Base-by-base conservation (phyloP, 1,284 basidiomycete species). In the Schizopora paradoxa region DNA sequence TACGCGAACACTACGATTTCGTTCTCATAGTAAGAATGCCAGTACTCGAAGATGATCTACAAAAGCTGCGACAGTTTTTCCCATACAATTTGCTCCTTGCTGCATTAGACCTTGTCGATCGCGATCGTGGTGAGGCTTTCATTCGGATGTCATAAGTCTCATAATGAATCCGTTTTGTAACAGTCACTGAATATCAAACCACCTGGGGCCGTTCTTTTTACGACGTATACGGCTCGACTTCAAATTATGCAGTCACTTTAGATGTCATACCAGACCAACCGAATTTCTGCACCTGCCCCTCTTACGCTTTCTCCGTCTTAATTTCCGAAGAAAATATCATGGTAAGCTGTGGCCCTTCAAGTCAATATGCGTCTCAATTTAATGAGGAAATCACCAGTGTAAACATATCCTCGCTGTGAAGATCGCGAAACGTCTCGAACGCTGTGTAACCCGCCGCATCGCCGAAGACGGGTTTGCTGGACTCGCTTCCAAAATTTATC, bases 341-440 rank as follows among this genome's bases (percentile, higher is more conserved):
- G 80, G 86, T 83, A 51, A 44, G 69, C 22, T 7, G n/a, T 23
- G 39, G 8, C 41, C 8, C 6, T 2, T 28, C 5, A 5, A 7
- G 6, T 21, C 22, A 19, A n/a, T 14, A 14, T 36, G 23, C 28
- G 6, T 40, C 38, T 18, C 27, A 34, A 25, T 22, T 53, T 4
- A 7, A 21, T 36, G 27, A 18, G 28, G 14, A 18, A 37, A 21
- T 37, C 34, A 25, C 2, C 49, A 88, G 86, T 89, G 86, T 60
- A 88, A 89, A 58, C 86, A 89, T 58, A 60, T 86, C 1, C 67
- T 88, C n/a, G 85, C 85, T 5, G 70, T 73, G 7, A 62, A 69
- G 11, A 62, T 89, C 11, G 82, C 82, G 3, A 60, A 72, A 26
- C 72, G 69, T 44, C 60, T 85, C 33, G 66, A 66, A 1, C 67